These are phyloP conservation scores for Pulveroboletus sp. DNA, from an alignment of 768 basidiomycete species.

Conservation along the genomic window DNA sequence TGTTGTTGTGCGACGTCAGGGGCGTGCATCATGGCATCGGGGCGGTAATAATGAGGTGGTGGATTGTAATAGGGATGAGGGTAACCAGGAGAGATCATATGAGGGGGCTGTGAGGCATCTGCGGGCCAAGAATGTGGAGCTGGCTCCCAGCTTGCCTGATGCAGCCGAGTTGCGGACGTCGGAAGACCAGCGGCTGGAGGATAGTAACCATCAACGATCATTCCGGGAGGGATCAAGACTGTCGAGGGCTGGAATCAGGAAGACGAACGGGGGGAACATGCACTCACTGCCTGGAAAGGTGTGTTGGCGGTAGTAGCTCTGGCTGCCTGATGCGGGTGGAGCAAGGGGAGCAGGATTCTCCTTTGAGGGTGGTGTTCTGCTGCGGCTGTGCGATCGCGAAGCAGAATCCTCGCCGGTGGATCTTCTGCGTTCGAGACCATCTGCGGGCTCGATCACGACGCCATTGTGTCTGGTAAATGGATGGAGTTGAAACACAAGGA, in stretches of 20 bases:
- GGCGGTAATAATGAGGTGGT: conserved; percentile 50
- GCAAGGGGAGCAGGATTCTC: conserved; percentile 40
- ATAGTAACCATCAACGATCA: conserved; percentile 43
- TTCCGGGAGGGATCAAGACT: conserved; percentile 45
- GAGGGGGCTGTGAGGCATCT: conserved; percentile 38
- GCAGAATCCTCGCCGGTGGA: conserved; percentile 29
- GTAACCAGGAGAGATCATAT: conserved; percentile 35
- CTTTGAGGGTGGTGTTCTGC: conserved; percentile 45
- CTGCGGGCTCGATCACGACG: conserved; percentile 54
- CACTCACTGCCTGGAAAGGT: conserved; percentile 45
- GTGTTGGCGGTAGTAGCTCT: conserved; percentile 67
- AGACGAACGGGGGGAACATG: conserved; percentile 1
- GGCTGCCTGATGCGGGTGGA: conserved; percentile 33
- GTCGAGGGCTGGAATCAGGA: conserved; percentile 5
- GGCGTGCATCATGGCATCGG: conserved; percentile 25
- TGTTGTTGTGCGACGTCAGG: conserved; percentile 18
- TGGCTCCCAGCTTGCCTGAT: conserved; percentile 41
- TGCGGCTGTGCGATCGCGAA: conserved; percentile 50
- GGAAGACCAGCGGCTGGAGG: conserved; percentile 44
- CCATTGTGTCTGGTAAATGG: conserved; percentile 53
- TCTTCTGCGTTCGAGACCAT: conserved; percentile 18
- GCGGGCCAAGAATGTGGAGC: conserved; percentile 31
- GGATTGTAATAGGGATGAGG: conserved; percentile 33
- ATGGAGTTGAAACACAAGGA: conserved; percentile 1
- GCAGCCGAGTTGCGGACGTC: conserved; percentile 50